A percentile compares a stretch with the other conserved stretches of the same genome.
Conservation (phyloP, 169 alveolate species). For the Blepharisma undulans region DNA sequence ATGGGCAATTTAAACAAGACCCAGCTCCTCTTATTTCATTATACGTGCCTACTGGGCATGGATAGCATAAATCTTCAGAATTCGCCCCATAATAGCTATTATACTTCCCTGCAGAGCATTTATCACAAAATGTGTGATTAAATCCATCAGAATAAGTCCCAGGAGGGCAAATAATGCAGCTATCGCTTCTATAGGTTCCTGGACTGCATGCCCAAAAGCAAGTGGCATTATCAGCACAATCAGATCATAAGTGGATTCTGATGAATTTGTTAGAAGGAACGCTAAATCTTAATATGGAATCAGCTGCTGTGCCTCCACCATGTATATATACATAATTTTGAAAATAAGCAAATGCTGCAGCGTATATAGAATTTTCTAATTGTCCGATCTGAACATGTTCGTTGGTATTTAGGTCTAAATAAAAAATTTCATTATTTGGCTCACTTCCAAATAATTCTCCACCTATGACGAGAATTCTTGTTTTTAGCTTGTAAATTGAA, state of each 20-base stretch:
- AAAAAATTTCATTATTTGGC: neutral
- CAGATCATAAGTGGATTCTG: neutral
- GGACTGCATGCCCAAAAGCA: neutral
- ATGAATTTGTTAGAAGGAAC: neutral
- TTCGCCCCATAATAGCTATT: neutral
- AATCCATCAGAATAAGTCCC: neutral
- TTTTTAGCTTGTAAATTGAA: neutral
- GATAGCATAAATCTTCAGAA: neutral
- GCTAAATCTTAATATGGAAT: neutral
- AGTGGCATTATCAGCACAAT: neutral
- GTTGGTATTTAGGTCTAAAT: neutral
- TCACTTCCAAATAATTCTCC: neutral
- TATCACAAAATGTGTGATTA: neutral
- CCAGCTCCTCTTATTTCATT: neutral
- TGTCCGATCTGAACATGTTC: neutral
- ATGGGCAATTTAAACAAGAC: neutral
- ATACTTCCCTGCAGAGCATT: neutral
- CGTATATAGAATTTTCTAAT: neutral
- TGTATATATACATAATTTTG: neutral
- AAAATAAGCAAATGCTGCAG: neutral
- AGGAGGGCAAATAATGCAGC: neutral
- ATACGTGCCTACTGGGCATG: constrained; percentile 7
- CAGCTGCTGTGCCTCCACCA: constrained; percentile 7
- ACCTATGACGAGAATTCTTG: neutral
- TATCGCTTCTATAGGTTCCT: neutral